Conservation (phyloP, 176 grass and related monocot species). For the Oryza meyeriana region DNA sequence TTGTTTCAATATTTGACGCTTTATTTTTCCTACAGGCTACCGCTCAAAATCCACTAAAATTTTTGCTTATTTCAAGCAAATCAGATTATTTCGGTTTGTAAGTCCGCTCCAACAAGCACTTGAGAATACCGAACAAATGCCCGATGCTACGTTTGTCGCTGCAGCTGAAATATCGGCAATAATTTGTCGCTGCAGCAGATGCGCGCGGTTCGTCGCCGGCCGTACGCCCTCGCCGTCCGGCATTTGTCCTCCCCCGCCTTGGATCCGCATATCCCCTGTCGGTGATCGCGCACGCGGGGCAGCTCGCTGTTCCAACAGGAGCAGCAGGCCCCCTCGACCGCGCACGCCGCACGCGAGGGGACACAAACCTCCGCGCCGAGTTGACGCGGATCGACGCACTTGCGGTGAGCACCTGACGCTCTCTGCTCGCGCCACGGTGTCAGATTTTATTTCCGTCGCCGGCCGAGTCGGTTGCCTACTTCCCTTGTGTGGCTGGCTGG, state of each 20-base stretch:
- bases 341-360: neutral
- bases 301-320: neutral
- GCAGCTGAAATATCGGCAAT: too few species aligned
- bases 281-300: neutral
- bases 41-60: neutral
- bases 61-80: neutral
- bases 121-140: neutral
- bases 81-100: neutral
- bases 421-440: neutral
- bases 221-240: neutral
- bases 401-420: neutral
- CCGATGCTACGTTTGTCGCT: too few species aligned
- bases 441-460: neutral
- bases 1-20: neutral
- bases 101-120: neutral
- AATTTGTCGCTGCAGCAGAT: too few species aligned
- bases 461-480: slow-evolving; percentile 4
- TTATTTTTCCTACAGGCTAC: neutral
- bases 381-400: neutral
- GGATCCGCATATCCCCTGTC: neutral
- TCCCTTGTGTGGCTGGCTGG: neutral
- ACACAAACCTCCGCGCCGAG: neutral
- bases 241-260: neutral
- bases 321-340: neutral
- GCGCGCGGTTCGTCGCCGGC: neutral